Evolutionary conservation across 768 basidiomycete species (phyloP).

Genomic region (Crepidotus variabilis): DNA sequence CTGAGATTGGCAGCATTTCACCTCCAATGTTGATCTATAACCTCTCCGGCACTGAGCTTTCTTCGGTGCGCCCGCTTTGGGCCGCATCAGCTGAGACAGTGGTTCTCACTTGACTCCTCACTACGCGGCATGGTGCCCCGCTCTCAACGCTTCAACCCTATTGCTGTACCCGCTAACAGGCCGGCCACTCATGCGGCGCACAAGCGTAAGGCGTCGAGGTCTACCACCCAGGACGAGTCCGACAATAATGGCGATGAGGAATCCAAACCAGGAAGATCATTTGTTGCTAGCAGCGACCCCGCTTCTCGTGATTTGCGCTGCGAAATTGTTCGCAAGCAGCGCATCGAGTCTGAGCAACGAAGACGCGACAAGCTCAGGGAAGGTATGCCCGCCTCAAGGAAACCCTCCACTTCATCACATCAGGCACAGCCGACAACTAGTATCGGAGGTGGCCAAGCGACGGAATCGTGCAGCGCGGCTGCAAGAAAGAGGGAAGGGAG

Average conservation of each 20-base stretch:
- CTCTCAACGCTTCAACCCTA: slow-evolving; percentile 79
- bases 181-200: slow-evolving; percentile 36
- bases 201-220: too few relatives aligned
- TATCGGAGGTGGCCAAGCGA: too few relatives aligned
- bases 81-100: slow-evolving; percentile 67
- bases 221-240: too few relatives aligned
- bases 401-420: too few relatives aligned
- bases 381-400: slow-evolving; percentile 87
- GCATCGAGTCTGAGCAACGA: slow-evolving; percentile 92
- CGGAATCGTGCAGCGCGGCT: too few relatives aligned
- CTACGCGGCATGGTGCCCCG: slow-evolving; percentile 59
- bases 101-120: slow-evolving; percentile 49
- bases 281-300: slow-evolving; percentile 16
- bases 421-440: too few relatives aligned
- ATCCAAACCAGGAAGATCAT: slow-evolving; percentile 3
- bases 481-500: too few relatives aligned
- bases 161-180: slow-evolving; percentile 53
- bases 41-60: slow-evolving; percentile 65
- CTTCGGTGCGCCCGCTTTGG: slow-evolving; percentile 65
- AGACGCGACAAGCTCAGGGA: slow-evolving; percentile 91
- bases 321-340: slow-evolving; percentile 68
- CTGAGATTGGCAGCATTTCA: slow-evolving; percentile 58
- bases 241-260: too few relatives aligned
- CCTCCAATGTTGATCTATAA: slow-evolving; percentile 68
- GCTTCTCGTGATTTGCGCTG: too few relatives aligned